Conservation (phyloP, 169 alveolate species). For the Plasmodium vinckei region DNA sequence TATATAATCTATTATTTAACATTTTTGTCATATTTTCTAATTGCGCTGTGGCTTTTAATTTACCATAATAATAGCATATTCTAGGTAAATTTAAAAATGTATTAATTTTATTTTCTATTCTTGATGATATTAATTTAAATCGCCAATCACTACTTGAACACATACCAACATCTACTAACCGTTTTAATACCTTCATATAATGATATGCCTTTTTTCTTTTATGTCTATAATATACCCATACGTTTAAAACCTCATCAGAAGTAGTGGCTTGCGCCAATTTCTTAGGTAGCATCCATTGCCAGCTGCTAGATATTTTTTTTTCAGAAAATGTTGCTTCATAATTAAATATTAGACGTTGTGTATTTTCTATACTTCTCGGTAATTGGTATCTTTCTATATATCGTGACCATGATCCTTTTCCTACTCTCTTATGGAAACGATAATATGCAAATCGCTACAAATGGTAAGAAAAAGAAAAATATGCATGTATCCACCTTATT, state of each 20-base stretch:
- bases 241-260: constrained; percentile 85
- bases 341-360: constrained; percentile 83
- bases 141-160: constrained; percentile 88
- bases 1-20: constrained; percentile 73
- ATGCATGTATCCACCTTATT: too few species aligned
- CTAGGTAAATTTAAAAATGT: constrained; percentile 84
- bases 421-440: constrained; percentile 89
- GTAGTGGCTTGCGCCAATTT: constrained; percentile 86
- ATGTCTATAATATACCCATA: constrained; percentile 84
- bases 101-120: constrained; percentile 79
- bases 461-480: not conserved
- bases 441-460: constrained; percentile 81
- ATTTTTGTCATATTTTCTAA: constrained; percentile 80
- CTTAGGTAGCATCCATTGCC: constrained; percentile 85
- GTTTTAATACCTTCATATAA: constrained; percentile 81
- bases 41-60: constrained; percentile 83
- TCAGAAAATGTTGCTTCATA: constrained; percentile 84
- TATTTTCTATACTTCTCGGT: constrained; percentile 87
- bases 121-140: constrained; percentile 81
- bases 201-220: constrained; percentile 84
- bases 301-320: constrained; percentile 81
- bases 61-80: constrained; percentile 83
- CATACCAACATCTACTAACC: constrained; percentile 85
- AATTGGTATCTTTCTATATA: constrained; percentile 85
- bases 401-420: constrained; percentile 87